Evolutionary conservation across 2,329 filamentous ascomycete genomes (phyloP).

Genomic region (Aspergillus spinulosporus): DNA sequence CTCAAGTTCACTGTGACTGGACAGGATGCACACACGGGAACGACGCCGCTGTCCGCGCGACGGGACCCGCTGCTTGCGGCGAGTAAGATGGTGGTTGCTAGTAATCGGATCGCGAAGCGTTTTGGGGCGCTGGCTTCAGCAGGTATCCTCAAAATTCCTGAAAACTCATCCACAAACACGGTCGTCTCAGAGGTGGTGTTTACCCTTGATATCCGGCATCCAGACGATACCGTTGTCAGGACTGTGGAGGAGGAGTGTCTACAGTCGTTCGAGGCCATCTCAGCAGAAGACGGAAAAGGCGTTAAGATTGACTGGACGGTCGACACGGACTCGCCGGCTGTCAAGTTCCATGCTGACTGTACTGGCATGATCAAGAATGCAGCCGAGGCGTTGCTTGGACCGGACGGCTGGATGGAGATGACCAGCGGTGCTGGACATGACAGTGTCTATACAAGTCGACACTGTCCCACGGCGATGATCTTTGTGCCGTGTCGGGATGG

Average conservation of each 20-base stretch:
- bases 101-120: slow-evolving; percentile 59
- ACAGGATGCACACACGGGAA: slow-evolving; percentile 68
- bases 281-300: slow-evolving; percentile 53
- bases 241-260: slow-evolving; percentile 57
- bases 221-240: slow-evolving; percentile 55
- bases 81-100: slow-evolving; percentile 63
- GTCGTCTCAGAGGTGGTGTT: slow-evolving; percentile 65
- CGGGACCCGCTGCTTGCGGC: slow-evolving; percentile 66
- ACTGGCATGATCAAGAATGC: slow-evolving; percentile 60
- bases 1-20: slow-evolving; percentile 63
- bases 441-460: slow-evolving; percentile 57
- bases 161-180: slow-evolving; percentile 65
- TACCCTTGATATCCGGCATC: slow-evolving; percentile 65
- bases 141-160: slow-evolving; percentile 62
- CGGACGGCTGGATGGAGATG: slow-evolving; percentile 49
- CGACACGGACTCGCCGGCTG: slow-evolving; percentile 59
- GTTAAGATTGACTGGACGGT: slow-evolving; percentile 55
- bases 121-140: slow-evolving; percentile 63
- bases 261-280: slow-evolving; percentile 57
- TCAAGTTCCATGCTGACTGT: slow-evolving; percentile 63
- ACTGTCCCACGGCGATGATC: slow-evolving; percentile 63
- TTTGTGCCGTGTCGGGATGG: slow-evolving; percentile 61
- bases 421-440: slow-evolving; percentile 62
- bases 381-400: slow-evolving; percentile 56
- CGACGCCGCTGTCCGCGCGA: slow-evolving; percentile 63